A percentile compares a stretch with the other conserved stretches of the same genome.
These are phyloP conservation scores for Amanita pseudoporphyria DNA, from an alignment of 768 basidiomycete genomes.

Conservation along the genomic window DNA sequence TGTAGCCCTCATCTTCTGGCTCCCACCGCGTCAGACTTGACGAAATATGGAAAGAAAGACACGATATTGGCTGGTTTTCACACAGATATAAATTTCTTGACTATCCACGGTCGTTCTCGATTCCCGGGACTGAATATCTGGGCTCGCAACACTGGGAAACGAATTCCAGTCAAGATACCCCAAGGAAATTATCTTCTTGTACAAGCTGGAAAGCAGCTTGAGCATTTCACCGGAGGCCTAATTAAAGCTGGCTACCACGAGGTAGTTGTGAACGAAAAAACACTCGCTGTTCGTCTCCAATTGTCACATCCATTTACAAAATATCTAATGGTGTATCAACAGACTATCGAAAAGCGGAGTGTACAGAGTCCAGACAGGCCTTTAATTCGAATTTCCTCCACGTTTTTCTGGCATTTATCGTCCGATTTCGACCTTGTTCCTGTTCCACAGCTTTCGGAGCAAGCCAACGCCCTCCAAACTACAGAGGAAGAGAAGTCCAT, in stretches of 20 bases:
- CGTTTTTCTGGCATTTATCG: constrained; percentile 92
- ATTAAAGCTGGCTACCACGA: constrained; percentile 94
- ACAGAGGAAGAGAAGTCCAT: constrained; percentile 30
- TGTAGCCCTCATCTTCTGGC: constrained; percentile 74
- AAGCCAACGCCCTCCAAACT: constrained; percentile 35
- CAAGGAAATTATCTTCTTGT: constrained; percentile 76
- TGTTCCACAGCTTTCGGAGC: constrained; percentile 41
- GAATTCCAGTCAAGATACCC: constrained; percentile 82
- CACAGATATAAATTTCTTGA: constrained; percentile 88
- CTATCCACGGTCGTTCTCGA: constrained; percentile 81
- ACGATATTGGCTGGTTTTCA: constrained; percentile 94
- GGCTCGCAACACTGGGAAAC: constrained; percentile 90
- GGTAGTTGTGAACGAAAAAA: constrained; percentile 81
- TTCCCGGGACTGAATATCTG: constrained; percentile 89
- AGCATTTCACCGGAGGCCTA: constrained; percentile 75
- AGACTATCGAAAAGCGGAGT: constrained; percentile 61
- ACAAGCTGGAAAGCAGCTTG: constrained; percentile 93
- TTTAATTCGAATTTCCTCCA: constrained; percentile 89
- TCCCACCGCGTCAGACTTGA: constrained; percentile 87
- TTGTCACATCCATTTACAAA: background rate
- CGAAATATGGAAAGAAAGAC: constrained; percentile 65
- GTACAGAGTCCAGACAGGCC: constrained; percentile 62
- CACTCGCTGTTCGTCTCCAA: constrained; percentile 45
- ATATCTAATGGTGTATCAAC: constrained; percentile 1
- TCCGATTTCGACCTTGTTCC: constrained; percentile 75